phyloP scores from a whole-genome alignment of 2,329 filamentous ascomycete genomes.

The Alternaria sp. region DNA sequence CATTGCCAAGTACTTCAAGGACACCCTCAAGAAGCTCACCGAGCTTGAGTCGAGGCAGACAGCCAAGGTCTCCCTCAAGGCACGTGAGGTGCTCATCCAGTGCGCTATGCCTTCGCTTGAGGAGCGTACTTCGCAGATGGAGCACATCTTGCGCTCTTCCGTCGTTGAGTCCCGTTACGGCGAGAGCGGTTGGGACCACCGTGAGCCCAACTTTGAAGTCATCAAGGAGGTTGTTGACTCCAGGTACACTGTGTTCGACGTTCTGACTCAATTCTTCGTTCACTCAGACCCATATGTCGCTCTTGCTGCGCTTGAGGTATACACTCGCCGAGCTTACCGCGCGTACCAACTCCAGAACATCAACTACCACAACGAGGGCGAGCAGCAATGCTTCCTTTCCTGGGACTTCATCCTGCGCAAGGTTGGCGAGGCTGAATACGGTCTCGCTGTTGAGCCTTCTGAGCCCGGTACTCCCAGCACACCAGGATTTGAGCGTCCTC shows the following conservation, averaged over 20 bases:
- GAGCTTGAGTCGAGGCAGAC: constrained; percentile 87
- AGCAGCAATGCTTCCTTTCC: constrained; percentile 79
- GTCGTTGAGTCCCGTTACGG: constrained; percentile 97
- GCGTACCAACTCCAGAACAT: constrained; percentile 91
- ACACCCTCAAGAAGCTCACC: constrained; percentile 81
- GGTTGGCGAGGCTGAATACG: constrained; percentile 89
- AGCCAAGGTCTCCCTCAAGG: constrained; percentile 96
- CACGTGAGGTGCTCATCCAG: constrained; percentile 95
- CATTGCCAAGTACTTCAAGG: constrained; percentile 85
- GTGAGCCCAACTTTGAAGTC: constrained; percentile 86
- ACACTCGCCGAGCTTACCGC: constrained; percentile 94
- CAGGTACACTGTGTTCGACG: constrained; percentile 97
- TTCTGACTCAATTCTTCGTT: constrained; percentile 91
- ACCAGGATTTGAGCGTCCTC: constrained; percentile 70
- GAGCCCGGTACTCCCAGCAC: constrained; percentile 74
- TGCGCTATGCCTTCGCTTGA: constrained; percentile 95
- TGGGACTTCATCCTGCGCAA: constrained; percentile 98
- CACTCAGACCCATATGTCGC: constrained; percentile 95
- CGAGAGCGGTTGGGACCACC: constrained; percentile 95
- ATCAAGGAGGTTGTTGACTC: constrained; percentile 99
- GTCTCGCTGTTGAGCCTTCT: constrained; percentile 77
- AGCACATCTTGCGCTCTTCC: constrained; percentile 94
- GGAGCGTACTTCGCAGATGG: constrained; percentile 95
- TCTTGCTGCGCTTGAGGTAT: constrained; percentile 91
- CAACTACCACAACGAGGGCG: constrained; percentile 80